These are phyloP conservation scores for Wickerhamiella dianesei DNA, from an alignment of 805 yeast genomes.

Conservation along the genomic window DNA sequence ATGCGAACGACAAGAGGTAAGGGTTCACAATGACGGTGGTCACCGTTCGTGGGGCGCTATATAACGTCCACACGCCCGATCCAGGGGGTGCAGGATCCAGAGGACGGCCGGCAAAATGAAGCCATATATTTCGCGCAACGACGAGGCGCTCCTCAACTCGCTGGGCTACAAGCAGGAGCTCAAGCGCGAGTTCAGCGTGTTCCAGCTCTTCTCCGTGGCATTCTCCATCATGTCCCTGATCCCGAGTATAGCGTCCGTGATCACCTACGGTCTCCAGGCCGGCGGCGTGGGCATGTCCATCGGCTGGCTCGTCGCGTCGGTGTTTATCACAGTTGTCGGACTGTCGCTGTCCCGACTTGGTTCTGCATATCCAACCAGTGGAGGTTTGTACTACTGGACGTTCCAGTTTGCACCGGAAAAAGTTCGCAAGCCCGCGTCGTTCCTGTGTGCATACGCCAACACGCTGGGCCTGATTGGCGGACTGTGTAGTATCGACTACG, in stretches of 20 bases:
- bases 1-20: not conserved
- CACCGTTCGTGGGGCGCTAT: not conserved
- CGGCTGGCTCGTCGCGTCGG: constrained; percentile 57
- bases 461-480: constrained; percentile 55
- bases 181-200: constrained; percentile 42
- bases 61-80: not conserved
- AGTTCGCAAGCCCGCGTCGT: constrained; percentile 40
- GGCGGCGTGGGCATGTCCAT: constrained; percentile 57
- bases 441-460: constrained; percentile 53
- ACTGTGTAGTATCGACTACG: constrained; percentile 54
- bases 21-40: no score
- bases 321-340: constrained; percentile 46
- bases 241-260: constrained; percentile 47
- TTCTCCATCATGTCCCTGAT: constrained; percentile 56
- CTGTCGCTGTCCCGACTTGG: constrained; percentile 52
- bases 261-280: constrained; percentile 40
- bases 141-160: constrained; percentile 27
- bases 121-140: constrained; percentile 7
- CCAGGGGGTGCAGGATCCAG: not conserved
- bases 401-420: constrained; percentile 49
- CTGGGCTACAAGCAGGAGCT: constrained; percentile 64
- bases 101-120: not conserved
- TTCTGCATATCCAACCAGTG: constrained; percentile 59
- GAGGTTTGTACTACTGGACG: constrained; percentile 62
- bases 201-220: constrained; percentile 59